Evolutionary conservation across 495 filamentous ascomycete species (phyloP), one percentile per base, ranked within the genome.

Genomic region (Aspergillus leporis): DNA sequence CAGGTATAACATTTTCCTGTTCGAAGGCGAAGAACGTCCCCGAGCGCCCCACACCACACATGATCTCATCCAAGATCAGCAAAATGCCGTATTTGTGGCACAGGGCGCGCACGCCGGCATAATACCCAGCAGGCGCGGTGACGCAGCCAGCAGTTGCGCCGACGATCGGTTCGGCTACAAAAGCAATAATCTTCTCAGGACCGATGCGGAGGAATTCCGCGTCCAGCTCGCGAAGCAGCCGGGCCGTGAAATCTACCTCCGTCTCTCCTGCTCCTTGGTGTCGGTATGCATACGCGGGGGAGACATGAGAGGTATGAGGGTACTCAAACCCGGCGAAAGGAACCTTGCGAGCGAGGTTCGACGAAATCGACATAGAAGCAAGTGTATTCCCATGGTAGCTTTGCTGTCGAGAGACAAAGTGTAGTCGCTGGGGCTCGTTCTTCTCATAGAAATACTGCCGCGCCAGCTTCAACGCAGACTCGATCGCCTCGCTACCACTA

Each of bases 351-450:
- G 68, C 72, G 30, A 74, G 58, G 67, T 87, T 83, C 4, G 82
- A 82, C 23, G 80, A 78, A 0, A 88, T 66, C 0, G 79, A 76
- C 18, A 89, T 67, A 0, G 83, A 74, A 1, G 85, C 85, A 3
- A 88, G 67, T 0, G 87, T 88, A 23, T 74, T 84, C 4, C 87
- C 87, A 61, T 89, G 86, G 54, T 85, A 89, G 14, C 80, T 82
- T 34, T 81, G 76, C 58, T 76, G 72, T 18, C 86, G 66, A 6
- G 83, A 76, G 47, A 89, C 85, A 66, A 82, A 83, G n/a, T 77
- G 77, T 1, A 21, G 71, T 49, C 70, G 73, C 60, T 66, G 63
- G 2, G 62, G 64, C 51, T 80, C 43, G 3, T n/a, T 25, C 34
- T 49, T 54, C 69, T 69, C 60, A 23, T 58, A 51, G 18, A 51